Evolutionary conservation across 305 asterid genomes (phyloP), one percentile per base, ranked within the genome.

Genomic region (Lippia alba): DNA sequence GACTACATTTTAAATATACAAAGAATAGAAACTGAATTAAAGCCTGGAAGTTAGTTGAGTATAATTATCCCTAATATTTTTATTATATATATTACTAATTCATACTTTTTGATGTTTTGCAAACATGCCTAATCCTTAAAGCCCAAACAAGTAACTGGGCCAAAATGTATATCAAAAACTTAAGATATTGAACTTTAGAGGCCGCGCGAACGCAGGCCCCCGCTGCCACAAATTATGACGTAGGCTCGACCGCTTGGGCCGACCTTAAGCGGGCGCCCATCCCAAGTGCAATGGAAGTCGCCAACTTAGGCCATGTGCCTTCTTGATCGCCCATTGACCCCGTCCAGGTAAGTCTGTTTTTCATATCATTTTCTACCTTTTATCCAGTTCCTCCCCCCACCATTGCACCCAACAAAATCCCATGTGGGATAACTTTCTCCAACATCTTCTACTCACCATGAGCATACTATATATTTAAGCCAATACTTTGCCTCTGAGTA

Each of bases 221-320:
- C 0, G 4, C 83, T 60, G 15, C 5, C 73, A 80, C 73, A 81
- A 80, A 81, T 81, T 80, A 79, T 70, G 83, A 83, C 74, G 9
- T 67, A 82, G 79, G 72, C 74, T 80, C 82, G 41, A 48, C 77
- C 81, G 44, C 79, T 78, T 72, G 69, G 77, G 78, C 33, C 61
- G 84, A 80, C 78, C 79, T 75, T 79, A 75, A 62, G 61, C 34
- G 0, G 19, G 51, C 48, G 10, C 79, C 80, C 83, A 63, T 85
- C 79, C 79, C 0, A 39, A 76, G 88, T 83, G 83, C 86, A 78
- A 73, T 83, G 75, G 66, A 81, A 15, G 74, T 71, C 60, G 49
- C 69, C 67, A 71, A 14, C 74, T 76, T 78, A 71, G 81, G 82
- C 81, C 82, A 78, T 78, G 67, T 55, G 19, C 63, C 73, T 63